phyloP scores from a whole-genome alignment of 305 asterid species.

The Fraxinus ornus region DNA sequence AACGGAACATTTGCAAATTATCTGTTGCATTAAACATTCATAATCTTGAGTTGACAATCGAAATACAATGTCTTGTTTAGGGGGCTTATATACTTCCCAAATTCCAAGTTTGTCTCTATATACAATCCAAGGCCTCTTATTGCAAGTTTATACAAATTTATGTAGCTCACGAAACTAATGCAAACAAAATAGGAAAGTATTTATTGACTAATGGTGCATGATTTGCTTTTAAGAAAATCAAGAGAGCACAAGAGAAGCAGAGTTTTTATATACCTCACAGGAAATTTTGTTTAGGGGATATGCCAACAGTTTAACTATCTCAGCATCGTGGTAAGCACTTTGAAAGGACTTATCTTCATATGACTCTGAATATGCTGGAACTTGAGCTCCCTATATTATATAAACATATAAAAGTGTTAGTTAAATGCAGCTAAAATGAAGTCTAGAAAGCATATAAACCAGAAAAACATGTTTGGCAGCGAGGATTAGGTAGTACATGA shows the following conservation, averaged over 20 bases:
- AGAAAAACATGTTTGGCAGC: background rate
- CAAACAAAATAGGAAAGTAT: background rate
- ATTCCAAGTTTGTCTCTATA: background rate
- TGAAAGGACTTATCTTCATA: slow-evolving; percentile 35
- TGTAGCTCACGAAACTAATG: background rate
- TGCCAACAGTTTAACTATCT: slow-evolving; percentile 46
- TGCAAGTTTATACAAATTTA: background rate
- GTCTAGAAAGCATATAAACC: background rate
- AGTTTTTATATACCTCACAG: slow-evolving; percentile 45
- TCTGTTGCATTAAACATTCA: slow-evolving; percentile 34
- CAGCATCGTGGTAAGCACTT: slow-evolving; percentile 38
- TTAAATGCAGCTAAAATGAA: background rate
- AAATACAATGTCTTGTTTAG: background rate
- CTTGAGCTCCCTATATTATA: slow-evolving; percentile 35
- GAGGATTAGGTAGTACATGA: slow-evolving; percentile 1
- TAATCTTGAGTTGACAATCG: background rate
- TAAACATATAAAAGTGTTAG: background rate
- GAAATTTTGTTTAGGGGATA: slow-evolving; percentile 60
- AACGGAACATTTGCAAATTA: slow-evolving; percentile 50
- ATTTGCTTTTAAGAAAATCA: background rate
- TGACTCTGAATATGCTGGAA: slow-evolving; percentile 32
- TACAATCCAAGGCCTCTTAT: background rate
- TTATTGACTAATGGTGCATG: background rate
- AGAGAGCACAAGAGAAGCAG: background rate
- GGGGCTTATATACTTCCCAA: background rate